Evolutionary conservation across 2,329 filamentous ascomycete genomes (phyloP).

Genomic region (Alternaria burnsii): DNA sequence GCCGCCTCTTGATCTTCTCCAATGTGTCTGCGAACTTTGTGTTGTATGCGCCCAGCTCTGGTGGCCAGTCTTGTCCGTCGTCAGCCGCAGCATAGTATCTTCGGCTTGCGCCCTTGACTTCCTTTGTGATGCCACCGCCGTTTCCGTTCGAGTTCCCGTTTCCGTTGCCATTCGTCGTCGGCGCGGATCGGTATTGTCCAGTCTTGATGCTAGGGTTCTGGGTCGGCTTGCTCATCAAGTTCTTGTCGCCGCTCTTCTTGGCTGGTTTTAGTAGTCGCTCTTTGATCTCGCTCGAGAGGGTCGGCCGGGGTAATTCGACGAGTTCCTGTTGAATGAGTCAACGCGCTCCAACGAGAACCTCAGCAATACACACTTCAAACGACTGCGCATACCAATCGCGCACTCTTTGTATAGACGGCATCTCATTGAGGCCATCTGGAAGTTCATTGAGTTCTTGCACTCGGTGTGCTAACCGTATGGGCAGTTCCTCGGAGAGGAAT

Average conservation of each 20-base stretch:
- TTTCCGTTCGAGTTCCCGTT: constrained; percentile 52
- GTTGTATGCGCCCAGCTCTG: constrained; percentile 94
- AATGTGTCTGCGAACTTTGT: constrained; percentile 86
- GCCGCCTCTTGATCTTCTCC: constrained; percentile 92
- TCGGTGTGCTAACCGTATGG: constrained; percentile 93
- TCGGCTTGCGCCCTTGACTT: constrained; percentile 60
- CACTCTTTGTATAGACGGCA: constrained; percentile 95
- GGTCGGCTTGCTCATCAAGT: constrained; percentile 81
- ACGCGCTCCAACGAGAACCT: constrained; percentile 12
- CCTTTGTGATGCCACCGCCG: constrained; percentile 58
- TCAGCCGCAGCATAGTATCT: constrained; percentile 94
- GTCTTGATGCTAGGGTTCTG: constrained; percentile 88
- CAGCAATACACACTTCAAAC: constrained; percentile 77
- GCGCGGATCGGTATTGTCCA: constrained; percentile 76
- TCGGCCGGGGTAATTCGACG: constrained; percentile 81
- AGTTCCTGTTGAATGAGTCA: constrained; percentile 75
- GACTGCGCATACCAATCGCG: constrained; percentile 99
- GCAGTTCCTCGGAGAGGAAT: constrained; percentile 97
- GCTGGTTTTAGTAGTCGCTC: constrained; percentile 78
- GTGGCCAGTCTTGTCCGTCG: constrained; percentile 88
- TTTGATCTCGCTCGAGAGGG: constrained; percentile 76
- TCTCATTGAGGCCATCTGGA: constrained; percentile 95
- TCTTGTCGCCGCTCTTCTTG: constrained; percentile 67
- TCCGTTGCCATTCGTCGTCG: constrained; percentile 55
- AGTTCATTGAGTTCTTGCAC: constrained; percentile 92